A percentile compares a stretch with the other conserved stretches of the same genome.
phyloP scores from a whole-genome alignment of 371 early-diverging fungal species.

The Actinomucor elegans region DNA sequence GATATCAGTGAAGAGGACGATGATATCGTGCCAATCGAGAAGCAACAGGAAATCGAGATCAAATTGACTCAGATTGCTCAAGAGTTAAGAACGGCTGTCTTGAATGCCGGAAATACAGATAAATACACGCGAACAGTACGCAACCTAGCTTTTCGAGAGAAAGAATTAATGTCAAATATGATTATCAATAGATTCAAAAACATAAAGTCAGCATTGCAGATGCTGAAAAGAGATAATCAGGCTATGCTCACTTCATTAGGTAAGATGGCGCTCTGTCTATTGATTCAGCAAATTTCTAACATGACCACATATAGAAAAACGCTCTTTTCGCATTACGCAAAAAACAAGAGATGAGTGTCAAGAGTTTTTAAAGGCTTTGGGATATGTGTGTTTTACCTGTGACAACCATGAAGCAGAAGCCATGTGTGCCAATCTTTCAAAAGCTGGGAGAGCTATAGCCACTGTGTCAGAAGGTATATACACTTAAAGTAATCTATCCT shows the following conservation, averaged over 20 bases:
- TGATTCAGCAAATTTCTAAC: neutral
- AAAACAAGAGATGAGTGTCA: slow-evolving; percentile 49
- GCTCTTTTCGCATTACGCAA: slow-evolving; percentile 54
- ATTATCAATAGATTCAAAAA: slow-evolving; percentile 7
- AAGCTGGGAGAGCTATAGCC: slow-evolving; percentile 50
- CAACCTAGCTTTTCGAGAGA: slow-evolving; percentile 27
- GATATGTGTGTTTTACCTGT: slow-evolving; percentile 50
- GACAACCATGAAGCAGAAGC: slow-evolving; percentile 66
- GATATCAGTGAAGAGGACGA: neutral
- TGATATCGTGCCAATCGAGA: neutral
- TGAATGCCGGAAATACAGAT: slow-evolving; percentile 19
- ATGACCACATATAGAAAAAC: slow-evolving; percentile 58
- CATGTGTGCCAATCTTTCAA: slow-evolving; percentile 61
- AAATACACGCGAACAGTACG: slow-evolving; percentile 41
- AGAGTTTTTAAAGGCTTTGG: slow-evolving; percentile 49
- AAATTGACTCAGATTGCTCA: slow-evolving; percentile 22
- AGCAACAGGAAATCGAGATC: slow-evolving; percentile 12
- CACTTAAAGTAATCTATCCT: neutral
- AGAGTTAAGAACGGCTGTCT: slow-evolving; percentile 18
- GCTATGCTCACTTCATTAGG: slow-evolving; percentile 31
- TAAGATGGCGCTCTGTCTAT: slow-evolving; percentile 2
- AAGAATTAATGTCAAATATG: slow-evolving; percentile 12
- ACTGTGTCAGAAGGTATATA: slow-evolving; percentile 68
- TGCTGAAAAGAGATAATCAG: slow-evolving; percentile 27
- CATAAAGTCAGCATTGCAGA: slow-evolving; percentile 13